Evolutionary conservation across 345 rosid genomes (phyloP).

Genomic region (Noccaea caerulescens): DNA sequence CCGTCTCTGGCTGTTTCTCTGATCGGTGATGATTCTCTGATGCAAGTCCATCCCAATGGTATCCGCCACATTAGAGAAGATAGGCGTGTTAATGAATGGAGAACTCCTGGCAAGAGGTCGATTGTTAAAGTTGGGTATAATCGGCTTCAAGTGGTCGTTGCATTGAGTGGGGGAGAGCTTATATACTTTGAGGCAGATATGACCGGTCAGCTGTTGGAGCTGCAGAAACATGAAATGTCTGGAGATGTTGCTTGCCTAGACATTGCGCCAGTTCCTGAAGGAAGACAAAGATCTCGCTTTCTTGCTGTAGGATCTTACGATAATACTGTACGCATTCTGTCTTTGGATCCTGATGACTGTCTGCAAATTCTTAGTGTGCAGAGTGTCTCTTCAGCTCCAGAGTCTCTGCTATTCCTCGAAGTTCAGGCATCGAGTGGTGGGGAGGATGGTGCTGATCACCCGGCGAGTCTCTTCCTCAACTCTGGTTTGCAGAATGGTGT

Average conservation of each 20-base stretch:
- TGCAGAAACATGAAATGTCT: constrained; percentile 97
- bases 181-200: constrained; percentile 96
- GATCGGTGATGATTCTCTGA: constrained; percentile 92
- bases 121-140: constrained; percentile 97
- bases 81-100: constrained; percentile 97
- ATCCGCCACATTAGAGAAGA: constrained; percentile 97
- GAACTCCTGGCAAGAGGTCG: constrained; percentile 98
- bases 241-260: constrained; percentile 99
- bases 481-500: constrained; percentile 96
- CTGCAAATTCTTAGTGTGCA: constrained; percentile 95
- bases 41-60: constrained; percentile 99
- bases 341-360: constrained; percentile 98
- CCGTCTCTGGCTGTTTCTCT: constrained; percentile 88
- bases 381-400: constrained; percentile 97
- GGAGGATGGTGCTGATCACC: constrained; percentile 99
- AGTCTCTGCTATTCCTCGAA: constrained; percentile 96
- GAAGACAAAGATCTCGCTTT: constrained; percentile 96
- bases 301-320: constrained; percentile 98
- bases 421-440: constrained; percentile 96
- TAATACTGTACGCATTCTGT: constrained; percentile 84
- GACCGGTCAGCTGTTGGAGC: constrained; percentile 97
- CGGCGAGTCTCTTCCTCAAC: constrained; percentile 95
- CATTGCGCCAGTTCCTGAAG: constrained; percentile 99
- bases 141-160: constrained; percentile 94
- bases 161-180: constrained; percentile 96